Conservation (phyloP, 2,329 filamentous ascomycete genomes). For the Alternaria sp. region DNA sequence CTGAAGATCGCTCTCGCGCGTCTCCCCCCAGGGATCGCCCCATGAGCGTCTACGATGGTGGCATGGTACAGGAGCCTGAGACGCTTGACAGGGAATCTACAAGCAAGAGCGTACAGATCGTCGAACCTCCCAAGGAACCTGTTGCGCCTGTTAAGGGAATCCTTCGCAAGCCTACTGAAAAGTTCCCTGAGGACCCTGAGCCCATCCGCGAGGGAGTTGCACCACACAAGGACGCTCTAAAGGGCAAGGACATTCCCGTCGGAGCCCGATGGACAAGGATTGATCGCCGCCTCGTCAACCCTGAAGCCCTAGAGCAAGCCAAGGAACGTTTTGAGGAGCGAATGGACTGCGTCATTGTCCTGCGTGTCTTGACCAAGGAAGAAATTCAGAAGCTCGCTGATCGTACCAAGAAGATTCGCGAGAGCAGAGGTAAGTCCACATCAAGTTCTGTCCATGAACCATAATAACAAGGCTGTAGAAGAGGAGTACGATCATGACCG, state of each 20-base stretch:
- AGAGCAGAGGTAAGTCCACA: conserved; percentile 32
- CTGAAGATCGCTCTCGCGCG: conserved; percentile 36
- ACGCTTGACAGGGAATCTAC: conserved; percentile 33
- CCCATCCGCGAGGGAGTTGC: conserved; percentile 89
- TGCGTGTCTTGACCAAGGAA: conserved; percentile 85
- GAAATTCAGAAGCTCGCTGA: conserved; percentile 89
- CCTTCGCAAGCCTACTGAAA: conserved; percentile 79
- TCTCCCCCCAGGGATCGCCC: conserved; percentile 39
- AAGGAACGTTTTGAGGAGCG: conserved; percentile 91
- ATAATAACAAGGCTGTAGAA: conserved; percentile 25
- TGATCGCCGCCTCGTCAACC: conserved; percentile 86
- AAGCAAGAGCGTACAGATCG: conserved; percentile 62
- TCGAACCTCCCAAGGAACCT: conserved; percentile 75
- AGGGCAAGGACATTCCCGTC: conserved; percentile 71
- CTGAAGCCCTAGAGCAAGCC: conserved; percentile 83
- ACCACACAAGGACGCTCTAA: conserved; percentile 87
- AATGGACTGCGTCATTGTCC: conserved; percentile 92
- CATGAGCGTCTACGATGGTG: conserved; percentile 38
- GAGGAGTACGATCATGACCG: conserved; percentile 48
- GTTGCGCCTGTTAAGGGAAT: conserved; percentile 79
- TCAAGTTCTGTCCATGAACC: background rate
- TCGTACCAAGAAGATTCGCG: conserved; percentile 82
- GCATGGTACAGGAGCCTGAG: conserved; percentile 48
- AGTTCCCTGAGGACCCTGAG: conserved; percentile 87
- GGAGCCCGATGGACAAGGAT: conserved; percentile 95